Evolutionary conservation across 2,329 filamentous ascomycete genomes (phyloP).

Genomic region (Hypoxylon sp.): DNA sequence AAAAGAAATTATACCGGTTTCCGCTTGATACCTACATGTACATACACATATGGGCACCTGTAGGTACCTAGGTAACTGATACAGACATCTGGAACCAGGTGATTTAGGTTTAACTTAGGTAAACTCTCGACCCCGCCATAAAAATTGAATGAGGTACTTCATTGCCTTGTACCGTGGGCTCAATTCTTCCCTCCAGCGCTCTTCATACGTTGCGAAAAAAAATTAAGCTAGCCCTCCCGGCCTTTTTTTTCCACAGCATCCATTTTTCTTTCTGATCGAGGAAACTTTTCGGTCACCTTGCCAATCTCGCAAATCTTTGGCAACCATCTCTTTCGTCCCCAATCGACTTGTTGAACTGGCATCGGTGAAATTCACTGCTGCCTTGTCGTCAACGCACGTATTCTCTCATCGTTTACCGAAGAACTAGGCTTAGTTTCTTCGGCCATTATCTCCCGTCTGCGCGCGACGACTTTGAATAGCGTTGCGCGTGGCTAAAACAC

Average conservation of each 20-base stretch:
- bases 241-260: constrained; percentile 47
- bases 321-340: constrained; percentile 39
- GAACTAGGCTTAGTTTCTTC: constrained; percentile 41
- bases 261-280: constrained; percentile 49
- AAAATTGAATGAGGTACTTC: constrained; percentile 31
- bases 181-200: constrained; percentile 13
- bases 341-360: constrained; percentile 41
- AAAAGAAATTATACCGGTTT: too few relatives aligned
- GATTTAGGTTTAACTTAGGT: not conserved
- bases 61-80: not conserved
- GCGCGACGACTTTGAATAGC: constrained; percentile 44
- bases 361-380: constrained; percentile 26
- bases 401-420: constrained; percentile 27
- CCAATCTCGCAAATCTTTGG: constrained; percentile 44
- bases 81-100: not conserved
- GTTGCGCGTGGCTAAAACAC: constrained; percentile 55
- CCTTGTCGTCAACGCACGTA: constrained; percentile 9
- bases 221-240: constrained; percentile 44
- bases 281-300: constrained; percentile 48
- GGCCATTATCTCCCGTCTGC: constrained; percentile 39
- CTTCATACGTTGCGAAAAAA: constrained; percentile 40
- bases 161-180: constrained; percentile 24
- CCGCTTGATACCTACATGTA: too few relatives aligned
- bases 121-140: constrained; percentile 35
- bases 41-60: too few relatives aligned